Evolutionary conservation across 2,329 filamentous ascomycete species (phyloP).

Genomic region (Balansia obtecta): DNA sequence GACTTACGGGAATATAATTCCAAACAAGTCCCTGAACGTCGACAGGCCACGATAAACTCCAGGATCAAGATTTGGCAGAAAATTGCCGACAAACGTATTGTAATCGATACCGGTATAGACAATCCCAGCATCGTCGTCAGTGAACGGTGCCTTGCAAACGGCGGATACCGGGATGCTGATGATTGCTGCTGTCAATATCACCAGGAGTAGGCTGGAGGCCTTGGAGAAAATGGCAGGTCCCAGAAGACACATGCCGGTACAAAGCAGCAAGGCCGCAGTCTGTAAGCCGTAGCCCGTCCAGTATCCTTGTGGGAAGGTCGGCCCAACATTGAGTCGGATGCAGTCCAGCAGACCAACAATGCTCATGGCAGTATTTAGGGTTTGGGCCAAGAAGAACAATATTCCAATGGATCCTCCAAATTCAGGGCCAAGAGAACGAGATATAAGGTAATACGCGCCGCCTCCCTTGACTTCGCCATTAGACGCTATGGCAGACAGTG

Average conservation of each 20-base stretch:
- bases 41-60: slow-evolving; percentile 49
- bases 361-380: slow-evolving; percentile 78
- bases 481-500: slow-evolving; percentile 77
- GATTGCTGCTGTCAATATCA: slow-evolving; percentile 59
- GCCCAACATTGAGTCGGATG: slow-evolving; percentile 61
- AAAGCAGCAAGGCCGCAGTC: slow-evolving; percentile 57
- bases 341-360: slow-evolving; percentile 78
- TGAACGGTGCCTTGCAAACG: slow-evolving; percentile 54
- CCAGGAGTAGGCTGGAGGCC: slow-evolving; percentile 64
- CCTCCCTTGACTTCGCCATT: slow-evolving; percentile 83
- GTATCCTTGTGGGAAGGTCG: slow-evolving; percentile 54
- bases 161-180: slow-evolving; percentile 76
- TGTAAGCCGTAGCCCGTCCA: slow-evolving; percentile 70
- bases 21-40: slow-evolving; percentile 73
- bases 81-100: slow-evolving; percentile 59
- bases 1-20: slow-evolving; percentile 61
- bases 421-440: slow-evolving; percentile 71
- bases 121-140: slow-evolving; percentile 46
- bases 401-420: slow-evolving; percentile 83
- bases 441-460: slow-evolving; percentile 82
- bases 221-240: slow-evolving; percentile 71
- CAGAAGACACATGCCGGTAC: slow-evolving; percentile 63
- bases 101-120: slow-evolving; percentile 68
- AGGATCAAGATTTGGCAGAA: slow-evolving; percentile 56
- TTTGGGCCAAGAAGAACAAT: slow-evolving; percentile 82